Conservation (phyloP, 106 monocot genomes). For the Narthecium ossifragum region DNA sequence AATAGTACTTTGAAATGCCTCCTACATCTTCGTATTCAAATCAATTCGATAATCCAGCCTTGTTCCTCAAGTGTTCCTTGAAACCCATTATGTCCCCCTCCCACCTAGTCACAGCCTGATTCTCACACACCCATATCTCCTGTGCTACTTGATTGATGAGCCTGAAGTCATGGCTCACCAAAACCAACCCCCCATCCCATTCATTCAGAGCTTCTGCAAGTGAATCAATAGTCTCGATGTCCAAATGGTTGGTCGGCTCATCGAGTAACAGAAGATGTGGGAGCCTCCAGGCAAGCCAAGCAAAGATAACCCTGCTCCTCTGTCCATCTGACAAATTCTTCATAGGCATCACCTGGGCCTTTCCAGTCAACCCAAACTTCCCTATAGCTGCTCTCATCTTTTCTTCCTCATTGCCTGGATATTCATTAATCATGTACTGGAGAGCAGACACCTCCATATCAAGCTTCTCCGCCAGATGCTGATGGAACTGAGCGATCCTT, state of each 20-base stretch:
- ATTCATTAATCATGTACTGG: slow-evolving; percentile 81
- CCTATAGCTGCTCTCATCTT: slow-evolving; percentile 84
- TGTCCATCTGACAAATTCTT: slow-evolving; percentile 84
- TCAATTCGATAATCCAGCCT: slow-evolving; percentile 53
- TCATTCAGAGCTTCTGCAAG: slow-evolving; percentile 79
- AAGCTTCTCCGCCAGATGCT: slow-evolving; percentile 90
- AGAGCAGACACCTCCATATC: slow-evolving; percentile 88
- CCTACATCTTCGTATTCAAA: too few species aligned
- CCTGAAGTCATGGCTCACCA: slow-evolving; percentile 88
- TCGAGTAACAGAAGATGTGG: slow-evolving; percentile 79
- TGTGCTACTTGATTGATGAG: slow-evolving; percentile 81
- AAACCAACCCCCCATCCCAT: slow-evolving; percentile 78
- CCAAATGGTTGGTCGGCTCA: slow-evolving; percentile 86
- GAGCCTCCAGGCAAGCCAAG: slow-evolving; percentile 79
- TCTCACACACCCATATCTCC: slow-evolving; percentile 91
- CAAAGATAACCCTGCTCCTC: slow-evolving; percentile 76
- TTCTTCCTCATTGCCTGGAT: slow-evolving; percentile 88
- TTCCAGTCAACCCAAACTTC: slow-evolving; percentile 73
- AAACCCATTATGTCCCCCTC: slow-evolving; percentile 85
- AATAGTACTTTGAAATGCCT: too few species aligned
- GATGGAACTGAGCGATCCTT: slow-evolving; percentile 91
- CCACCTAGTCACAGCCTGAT: slow-evolving; percentile 64
- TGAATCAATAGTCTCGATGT: slow-evolving; percentile 83
- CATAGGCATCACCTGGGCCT: slow-evolving; percentile 88
- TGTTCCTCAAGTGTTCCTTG: slow-evolving; percentile 72